Percentiles rank a stretch among this genome's conserved stretches.
These are phyloP conservation scores for Candida adriatica DNA, from an alignment of 805 yeast species.

Conservation along the genomic window DNA sequence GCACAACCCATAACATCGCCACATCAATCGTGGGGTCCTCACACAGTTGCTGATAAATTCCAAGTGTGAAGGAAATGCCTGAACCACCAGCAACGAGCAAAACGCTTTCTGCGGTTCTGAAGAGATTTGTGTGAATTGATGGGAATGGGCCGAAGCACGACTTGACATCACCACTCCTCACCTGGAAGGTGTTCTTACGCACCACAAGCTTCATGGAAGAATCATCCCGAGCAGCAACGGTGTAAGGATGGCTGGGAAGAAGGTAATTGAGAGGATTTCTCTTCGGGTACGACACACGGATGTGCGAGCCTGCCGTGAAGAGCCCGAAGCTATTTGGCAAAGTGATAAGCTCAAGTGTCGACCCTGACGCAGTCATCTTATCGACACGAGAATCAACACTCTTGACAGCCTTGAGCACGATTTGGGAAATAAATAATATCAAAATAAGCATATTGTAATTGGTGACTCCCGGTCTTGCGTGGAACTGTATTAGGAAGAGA, in stretches of 20 bases:
- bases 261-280: constrained; percentile 37
- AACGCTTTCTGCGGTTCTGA: constrained; percentile 42
- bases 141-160: constrained; percentile 38
- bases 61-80: constrained; percentile 60
- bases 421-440: constrained; percentile 30
- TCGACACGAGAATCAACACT: constrained; percentile 14
- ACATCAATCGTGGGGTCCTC: constrained; percentile 24
- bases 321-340: constrained; percentile 15
- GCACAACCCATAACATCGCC: constrained; percentile 48
- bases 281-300: constrained; percentile 38
- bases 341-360: constrained; percentile 20
- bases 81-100: constrained; percentile 65
- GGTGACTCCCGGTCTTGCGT: constrained; percentile 66
- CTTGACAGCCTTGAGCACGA: constrained; percentile 26
- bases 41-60: constrained; percentile 37
- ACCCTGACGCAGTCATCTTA: constrained; percentile 14
- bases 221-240: constrained; percentile 43
- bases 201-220: constrained; percentile 37
- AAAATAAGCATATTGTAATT: constrained; percentile 26
- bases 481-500: constrained; percentile 42
- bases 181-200: constrained; percentile 30
- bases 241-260: constrained; percentile 62
- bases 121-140: constrained; percentile 37
- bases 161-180: constrained; percentile 27
- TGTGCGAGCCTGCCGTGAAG: constrained; percentile 51